phyloP scores from a whole-genome alignment of 164 flowering plant genomes.

The Tetracentron sinense region DNA sequence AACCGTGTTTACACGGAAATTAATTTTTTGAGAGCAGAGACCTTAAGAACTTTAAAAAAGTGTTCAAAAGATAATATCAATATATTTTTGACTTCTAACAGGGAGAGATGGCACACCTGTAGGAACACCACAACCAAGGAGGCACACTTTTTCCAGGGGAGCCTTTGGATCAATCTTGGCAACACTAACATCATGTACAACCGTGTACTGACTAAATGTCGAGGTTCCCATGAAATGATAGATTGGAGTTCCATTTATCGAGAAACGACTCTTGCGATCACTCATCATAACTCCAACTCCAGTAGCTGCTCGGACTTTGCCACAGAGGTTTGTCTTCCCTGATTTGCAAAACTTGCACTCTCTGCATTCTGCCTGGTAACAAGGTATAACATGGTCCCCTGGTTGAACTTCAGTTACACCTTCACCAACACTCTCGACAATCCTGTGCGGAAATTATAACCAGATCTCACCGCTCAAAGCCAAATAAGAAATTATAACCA shows the following conservation, averaged over 20 bases:
- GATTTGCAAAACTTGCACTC: slow-evolving; percentile 98
- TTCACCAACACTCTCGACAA: slow-evolving; percentile 99
- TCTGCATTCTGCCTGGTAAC: slow-evolving; percentile 92
- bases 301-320: slow-evolving; percentile 87
- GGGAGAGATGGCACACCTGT: slow-evolving; percentile 51
- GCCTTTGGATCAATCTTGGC: slow-evolving; percentile 95
- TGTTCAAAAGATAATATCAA: background rate
- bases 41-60: too few species aligned
- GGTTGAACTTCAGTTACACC: slow-evolving; percentile 96
- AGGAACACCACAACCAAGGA: slow-evolving; percentile 97
- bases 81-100: background rate
- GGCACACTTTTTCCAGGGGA: slow-evolving; percentile 93
- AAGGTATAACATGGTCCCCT: slow-evolving; percentile 96
- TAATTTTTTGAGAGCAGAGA: too few species aligned
- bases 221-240: slow-evolving; percentile 99
- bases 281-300: slow-evolving; percentile 94
- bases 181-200: slow-evolving; percentile 96
- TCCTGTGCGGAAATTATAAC: slow-evolving; percentile 38
- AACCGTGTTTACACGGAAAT: too few species aligned
- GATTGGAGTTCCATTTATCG: slow-evolving; percentile 79
- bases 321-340: slow-evolving; percentile 98
- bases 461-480: background rate
- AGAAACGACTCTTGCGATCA: slow-evolving; percentile 92
- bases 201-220: slow-evolving; percentile 95
- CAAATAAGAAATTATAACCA: slow-evolving; percentile 11